These are phyloP conservation scores for Corniculantispora saksenae DNA, from an alignment of 2,329 filamentous ascomycete species.

Conservation along the genomic window DNA sequence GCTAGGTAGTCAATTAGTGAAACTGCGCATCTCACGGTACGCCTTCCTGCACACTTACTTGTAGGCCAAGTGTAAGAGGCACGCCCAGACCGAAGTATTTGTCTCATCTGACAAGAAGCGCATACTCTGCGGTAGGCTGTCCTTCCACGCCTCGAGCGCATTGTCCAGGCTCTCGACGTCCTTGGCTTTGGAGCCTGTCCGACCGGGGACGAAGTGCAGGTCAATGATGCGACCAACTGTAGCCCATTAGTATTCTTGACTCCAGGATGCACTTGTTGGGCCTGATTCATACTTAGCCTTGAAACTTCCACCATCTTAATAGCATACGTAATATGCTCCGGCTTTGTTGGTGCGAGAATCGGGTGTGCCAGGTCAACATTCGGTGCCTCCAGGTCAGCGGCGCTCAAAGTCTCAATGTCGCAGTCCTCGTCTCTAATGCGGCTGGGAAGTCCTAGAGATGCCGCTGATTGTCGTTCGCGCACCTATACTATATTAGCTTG, in stretches of 20 bases:
- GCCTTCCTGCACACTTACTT: slow-evolving; percentile 27
- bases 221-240: slow-evolving; percentile 38
- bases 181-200: slow-evolving; percentile 29
- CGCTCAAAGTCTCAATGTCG: slow-evolving; percentile 37
- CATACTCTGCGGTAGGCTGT: slow-evolving; percentile 34
- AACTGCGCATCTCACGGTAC: neutral
- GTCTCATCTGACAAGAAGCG: slow-evolving; percentile 34
- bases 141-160: slow-evolving; percentile 36
- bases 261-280: too few relatives aligned
- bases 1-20: slow-evolving; percentile 21
- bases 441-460: slow-evolving; percentile 38
- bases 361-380: slow-evolving; percentile 22
- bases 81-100: slow-evolving; percentile 37
- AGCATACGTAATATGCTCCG: slow-evolving; percentile 36
- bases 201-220: slow-evolving; percentile 38
- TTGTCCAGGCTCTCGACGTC: slow-evolving; percentile 33
- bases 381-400: slow-evolving; percentile 35
- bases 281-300: slow-evolving; percentile 30
- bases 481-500: slow-evolving; percentile 28
- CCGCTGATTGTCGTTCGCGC: slow-evolving; percentile 39
- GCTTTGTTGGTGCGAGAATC: slow-evolving; percentile 32
- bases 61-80: slow-evolving; percentile 40
- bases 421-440: slow-evolving; percentile 42
- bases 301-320: slow-evolving; percentile 42
- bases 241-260: neutral